Evolutionary conservation across 768 basidiomycete species (phyloP).

Genomic region (Agaricus bisporus): DNA sequence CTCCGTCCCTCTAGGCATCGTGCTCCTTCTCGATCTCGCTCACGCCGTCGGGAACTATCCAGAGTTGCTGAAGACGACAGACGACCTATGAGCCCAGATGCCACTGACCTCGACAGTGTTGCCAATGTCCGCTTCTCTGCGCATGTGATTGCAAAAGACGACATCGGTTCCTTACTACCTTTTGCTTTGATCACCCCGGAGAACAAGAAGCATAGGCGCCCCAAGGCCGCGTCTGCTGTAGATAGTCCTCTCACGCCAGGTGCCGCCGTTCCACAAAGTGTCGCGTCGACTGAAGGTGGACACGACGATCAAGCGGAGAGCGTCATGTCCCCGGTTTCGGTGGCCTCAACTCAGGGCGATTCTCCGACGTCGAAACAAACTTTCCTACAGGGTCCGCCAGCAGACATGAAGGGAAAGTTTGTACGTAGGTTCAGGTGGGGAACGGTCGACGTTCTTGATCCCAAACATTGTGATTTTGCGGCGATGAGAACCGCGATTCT

Average conservation of each 20-base stretch:
- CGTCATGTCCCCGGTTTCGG: slow-evolving; percentile 26
- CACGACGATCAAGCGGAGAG: slow-evolving; percentile 18
- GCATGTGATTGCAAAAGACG: slow-evolving; percentile 52
- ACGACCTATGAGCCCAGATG: slow-evolving; percentile 53
- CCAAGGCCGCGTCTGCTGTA: slow-evolving; percentile 27
- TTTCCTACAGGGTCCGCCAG: slow-evolving; percentile 52
- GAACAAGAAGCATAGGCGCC: slow-evolving; percentile 27
- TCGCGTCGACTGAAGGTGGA: slow-evolving; percentile 35
- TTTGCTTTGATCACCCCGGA: slow-evolving; percentile 82
- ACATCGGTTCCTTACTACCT: slow-evolving; percentile 56
- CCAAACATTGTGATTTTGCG: slow-evolving; percentile 83
- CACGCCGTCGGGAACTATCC: slow-evolving; percentile 58
- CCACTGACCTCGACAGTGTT: slow-evolving; percentile 58
- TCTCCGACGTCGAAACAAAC: slow-evolving; percentile 23
- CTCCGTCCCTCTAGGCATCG: slow-evolving; percentile 50
- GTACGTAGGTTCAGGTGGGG: slow-evolving; percentile 84
- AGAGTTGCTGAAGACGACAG: slow-evolving; percentile 51
- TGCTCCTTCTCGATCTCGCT: slow-evolving; percentile 59
- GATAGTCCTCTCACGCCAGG: slow-evolving; percentile 23
- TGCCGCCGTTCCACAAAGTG: slow-evolving; percentile 19
- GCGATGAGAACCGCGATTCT: slow-evolving; percentile 79
- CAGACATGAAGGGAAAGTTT: slow-evolving; percentile 70
- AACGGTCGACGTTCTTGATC: slow-evolving; percentile 78
- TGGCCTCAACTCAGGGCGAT: slow-evolving; percentile 28
- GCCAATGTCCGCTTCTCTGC: slow-evolving; percentile 78